Evolutionary conservation across 768 basidiomycete genomes (phyloP), one percentile per base, ranked within the genome.

Genomic region (Psilocybe cyanescens): DNA sequence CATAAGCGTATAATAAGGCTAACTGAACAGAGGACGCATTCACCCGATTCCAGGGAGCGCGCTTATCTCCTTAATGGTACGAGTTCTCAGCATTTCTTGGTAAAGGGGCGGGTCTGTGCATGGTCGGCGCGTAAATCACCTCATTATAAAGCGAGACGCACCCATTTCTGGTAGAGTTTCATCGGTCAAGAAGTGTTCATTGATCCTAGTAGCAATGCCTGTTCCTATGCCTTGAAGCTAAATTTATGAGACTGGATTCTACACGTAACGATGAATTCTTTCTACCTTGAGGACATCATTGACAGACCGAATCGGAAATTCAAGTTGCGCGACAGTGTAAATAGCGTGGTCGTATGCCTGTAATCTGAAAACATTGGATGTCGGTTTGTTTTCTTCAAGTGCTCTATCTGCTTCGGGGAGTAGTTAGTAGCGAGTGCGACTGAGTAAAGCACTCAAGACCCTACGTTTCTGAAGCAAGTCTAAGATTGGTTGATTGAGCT

Each of bases 291-390:
- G 68, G 14, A 80, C 75, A 57, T 86, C 81, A 37, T 74, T 74
- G 37, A 74, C 79, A 6, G 81, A 78, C 46, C 68, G 74, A 55
- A 86, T 76, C 52, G 81, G 81, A 58, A 76, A 69, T 16, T 80
- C 70, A 2, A 84, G 65, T 41, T 72, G 64, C 30, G 71, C 63
- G 47, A 87, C 75, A 31, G 71, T 72, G 7, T 70, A 72, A 56
- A 87, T 83, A 3, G 85, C 85, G 58, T 71, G 77, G 47, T 73
- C 71, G 63, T 82, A 86, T 19, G 85, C 82, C 56, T 78, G 76
- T 16, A 86, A 70, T 73, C 83, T 86, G 74, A 76, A 85, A 4
- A 61, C 61, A 61, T 85, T 86, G n/a, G 73, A 58, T 12, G 59
- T 59, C 16, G 67, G 59, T 11, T 73, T 74, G 6, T 64, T 50